A percentile compares a stretch with the other conserved stretches of the same genome.
Conservation (phyloP, 768 basidiomycete genomes). For the Tylopilus subfusipes region DNA sequence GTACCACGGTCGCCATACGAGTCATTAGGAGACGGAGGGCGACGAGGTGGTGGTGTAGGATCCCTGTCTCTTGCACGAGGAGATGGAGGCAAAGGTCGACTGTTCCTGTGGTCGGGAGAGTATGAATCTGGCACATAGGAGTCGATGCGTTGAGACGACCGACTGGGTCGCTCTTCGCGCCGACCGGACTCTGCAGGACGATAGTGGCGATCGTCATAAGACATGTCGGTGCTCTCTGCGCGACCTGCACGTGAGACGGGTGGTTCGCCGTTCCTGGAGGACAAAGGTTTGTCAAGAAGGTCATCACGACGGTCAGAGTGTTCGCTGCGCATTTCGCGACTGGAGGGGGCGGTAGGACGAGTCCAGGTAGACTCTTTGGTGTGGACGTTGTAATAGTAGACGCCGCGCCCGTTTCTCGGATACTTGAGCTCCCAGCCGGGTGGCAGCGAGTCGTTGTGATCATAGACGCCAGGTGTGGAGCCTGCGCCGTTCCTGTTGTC, state of each 20-base stretch:
- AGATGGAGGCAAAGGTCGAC: conserved; percentile 21
- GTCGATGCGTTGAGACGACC: conserved; percentile 22
- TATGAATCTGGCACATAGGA: conserved; percentile 30
- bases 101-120: conserved; percentile 22
- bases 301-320: conserved; percentile 28
- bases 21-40: conserved; percentile 17
- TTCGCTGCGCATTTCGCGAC: conserved; percentile 24
- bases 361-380: conserved; percentile 60
- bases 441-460: conserved; percentile 41
- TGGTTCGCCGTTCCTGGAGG: conserved; percentile 23
- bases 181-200: conserved; percentile 42
- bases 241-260: conserved; percentile 28
- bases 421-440: conserved; percentile 59
- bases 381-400: conserved; percentile 57
- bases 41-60: conserved; percentile 20
- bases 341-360: conserved; percentile 39
- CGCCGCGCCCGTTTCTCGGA: conserved; percentile 45
- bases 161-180: conserved; percentile 25
- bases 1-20: conserved; percentile 24
- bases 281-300: conserved; percentile 23
- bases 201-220: conserved; percentile 64
- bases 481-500: conserved; percentile 41
- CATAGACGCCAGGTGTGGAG: conserved; percentile 23
- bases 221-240: conserved; percentile 34
- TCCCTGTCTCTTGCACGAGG: conserved; percentile 26